Evolutionary conservation across 108 stramenopile species (phyloP).

Genomic region (Thalassiosira profunda): DNA sequence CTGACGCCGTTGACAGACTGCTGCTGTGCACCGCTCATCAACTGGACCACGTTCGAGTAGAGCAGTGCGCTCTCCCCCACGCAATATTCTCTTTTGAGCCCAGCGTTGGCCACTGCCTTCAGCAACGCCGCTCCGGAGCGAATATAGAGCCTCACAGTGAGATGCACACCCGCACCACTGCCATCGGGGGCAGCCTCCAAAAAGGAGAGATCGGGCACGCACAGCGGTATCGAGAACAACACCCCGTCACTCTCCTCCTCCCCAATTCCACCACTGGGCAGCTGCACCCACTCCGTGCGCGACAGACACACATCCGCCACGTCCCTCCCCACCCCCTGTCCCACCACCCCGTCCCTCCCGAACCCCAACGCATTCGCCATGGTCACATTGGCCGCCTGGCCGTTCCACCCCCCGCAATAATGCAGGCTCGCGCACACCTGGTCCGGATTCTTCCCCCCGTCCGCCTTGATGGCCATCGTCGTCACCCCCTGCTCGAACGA

Average conservation of each 20-base stretch:
- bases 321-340: slow-evolving; percentile 31
- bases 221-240: slow-evolving; percentile 69
- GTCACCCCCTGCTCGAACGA: slow-evolving; percentile 67
- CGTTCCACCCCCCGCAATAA: slow-evolving; percentile 42
- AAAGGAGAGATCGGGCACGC: slow-evolving; percentile 47
- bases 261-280: slow-evolving; percentile 7
- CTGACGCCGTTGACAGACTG: background rate
- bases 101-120: slow-evolving; percentile 40
- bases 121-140: slow-evolving; percentile 41
- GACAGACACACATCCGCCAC: slow-evolving; percentile 38
- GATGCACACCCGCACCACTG: background rate
- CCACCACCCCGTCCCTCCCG: slow-evolving; percentile 37
- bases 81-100: slow-evolving; percentile 35
- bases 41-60: slow-evolving; percentile 27
- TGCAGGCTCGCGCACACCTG: slow-evolving; percentile 62
- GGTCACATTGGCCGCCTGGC: slow-evolving; percentile 3
- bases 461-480: slow-evolving; percentile 72
- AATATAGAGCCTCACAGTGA: slow-evolving; percentile 37
- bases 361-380: slow-evolving; percentile 25
- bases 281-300: slow-evolving; percentile 42
- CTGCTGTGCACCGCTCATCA: background rate
- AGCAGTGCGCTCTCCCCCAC: slow-evolving; percentile 30
- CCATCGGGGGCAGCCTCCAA: slow-evolving; percentile 24
- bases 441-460: slow-evolving; percentile 79
- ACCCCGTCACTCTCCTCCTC: slow-evolving; percentile 23